Evolutionary conservation across 164 flowering plant genomes (phyloP).

Genomic region (Liriodendron chinense): DNA sequence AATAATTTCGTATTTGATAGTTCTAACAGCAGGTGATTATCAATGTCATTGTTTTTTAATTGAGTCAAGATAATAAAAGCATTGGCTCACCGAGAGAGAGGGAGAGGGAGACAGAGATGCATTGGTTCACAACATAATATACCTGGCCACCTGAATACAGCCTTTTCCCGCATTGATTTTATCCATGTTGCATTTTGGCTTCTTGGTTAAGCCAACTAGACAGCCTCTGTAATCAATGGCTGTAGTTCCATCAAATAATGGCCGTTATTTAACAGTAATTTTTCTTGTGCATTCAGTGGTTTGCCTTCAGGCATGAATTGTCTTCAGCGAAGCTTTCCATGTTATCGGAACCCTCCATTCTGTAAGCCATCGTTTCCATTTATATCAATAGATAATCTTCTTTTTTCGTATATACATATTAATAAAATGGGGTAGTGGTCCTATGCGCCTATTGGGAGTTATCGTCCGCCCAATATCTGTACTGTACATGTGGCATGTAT

Average conservation of each 20-base stretch:
- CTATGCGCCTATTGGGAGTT: no score
- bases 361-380: slow-evolving; percentile 39
- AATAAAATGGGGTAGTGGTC: no score
- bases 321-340: slow-evolving; percentile 64
- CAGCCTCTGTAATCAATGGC: no score
- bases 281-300: slow-evolving; percentile 29
- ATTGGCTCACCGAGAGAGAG: no score
- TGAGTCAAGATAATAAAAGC: background rate
- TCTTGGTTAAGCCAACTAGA: no score
- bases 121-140: background rate
- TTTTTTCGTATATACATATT: no score
- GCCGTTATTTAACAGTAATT: background rate
- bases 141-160: background rate
- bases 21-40: slow-evolving; percentile 43
- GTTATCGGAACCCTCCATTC: slow-evolving; percentile 44
- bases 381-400: no score
- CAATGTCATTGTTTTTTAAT: background rate
- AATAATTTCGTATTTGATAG: slow-evolving; percentile 55
- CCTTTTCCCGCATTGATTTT: background rate
- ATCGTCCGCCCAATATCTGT: no score
- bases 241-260: no score
- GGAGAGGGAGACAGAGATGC: no score
- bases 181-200: background rate
- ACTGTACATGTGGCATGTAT: no score
- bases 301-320: slow-evolving; percentile 58